Evolutionary conservation across 768 basidiomycete genomes (phyloP).

Genomic region (Solioccasus polychromus): DNA sequence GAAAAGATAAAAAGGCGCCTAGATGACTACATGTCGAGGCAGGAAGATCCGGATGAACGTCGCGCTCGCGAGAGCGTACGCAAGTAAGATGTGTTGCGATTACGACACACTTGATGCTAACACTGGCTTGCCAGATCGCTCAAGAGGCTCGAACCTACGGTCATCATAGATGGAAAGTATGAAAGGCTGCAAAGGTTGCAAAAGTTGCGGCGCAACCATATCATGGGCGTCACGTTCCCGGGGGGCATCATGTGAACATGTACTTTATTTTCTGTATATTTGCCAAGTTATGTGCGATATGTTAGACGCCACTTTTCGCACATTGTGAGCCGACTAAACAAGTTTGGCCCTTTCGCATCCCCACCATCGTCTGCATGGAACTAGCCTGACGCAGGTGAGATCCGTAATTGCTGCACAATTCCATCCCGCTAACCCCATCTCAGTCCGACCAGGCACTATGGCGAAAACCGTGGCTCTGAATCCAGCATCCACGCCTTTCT

Average conservation of each 20-base stretch:
- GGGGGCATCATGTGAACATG: constrained; percentile 19
- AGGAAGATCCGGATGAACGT: constrained; percentile 13
- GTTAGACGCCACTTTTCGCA: constrained; percentile 24
- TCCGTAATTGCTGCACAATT: background rate
- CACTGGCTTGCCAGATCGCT: constrained; percentile 19
- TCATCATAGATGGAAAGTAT: constrained; percentile 18
- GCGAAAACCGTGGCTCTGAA: constrained; percentile 76
- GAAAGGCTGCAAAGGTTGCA: constrained; percentile 1
- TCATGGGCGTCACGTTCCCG: constrained; percentile 17
- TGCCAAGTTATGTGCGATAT: constrained; percentile 7
- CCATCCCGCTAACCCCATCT: constrained; percentile 4
- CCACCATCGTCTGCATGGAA: constrained; percentile 27
- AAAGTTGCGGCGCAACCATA: constrained; percentile 2
- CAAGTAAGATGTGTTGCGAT: constrained; percentile 11
- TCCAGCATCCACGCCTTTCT: constrained; percentile 82
- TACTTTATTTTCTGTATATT: background rate
- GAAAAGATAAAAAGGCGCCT: constrained; percentile 29
- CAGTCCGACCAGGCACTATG: constrained; percentile 41
- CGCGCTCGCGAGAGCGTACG: constrained; percentile 25
- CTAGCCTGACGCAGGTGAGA: constrained; percentile 27
- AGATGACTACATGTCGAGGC: constrained; percentile 19
- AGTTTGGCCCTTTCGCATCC: constrained; percentile 11
- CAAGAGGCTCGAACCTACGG: constrained; percentile 25
- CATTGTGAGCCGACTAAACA: constrained; percentile 22
- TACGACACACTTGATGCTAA: constrained; percentile 1